Evolutionary conservation across 805 yeast genomes (phyloP).

Genomic region (Lipomyces yamadae): DNA sequence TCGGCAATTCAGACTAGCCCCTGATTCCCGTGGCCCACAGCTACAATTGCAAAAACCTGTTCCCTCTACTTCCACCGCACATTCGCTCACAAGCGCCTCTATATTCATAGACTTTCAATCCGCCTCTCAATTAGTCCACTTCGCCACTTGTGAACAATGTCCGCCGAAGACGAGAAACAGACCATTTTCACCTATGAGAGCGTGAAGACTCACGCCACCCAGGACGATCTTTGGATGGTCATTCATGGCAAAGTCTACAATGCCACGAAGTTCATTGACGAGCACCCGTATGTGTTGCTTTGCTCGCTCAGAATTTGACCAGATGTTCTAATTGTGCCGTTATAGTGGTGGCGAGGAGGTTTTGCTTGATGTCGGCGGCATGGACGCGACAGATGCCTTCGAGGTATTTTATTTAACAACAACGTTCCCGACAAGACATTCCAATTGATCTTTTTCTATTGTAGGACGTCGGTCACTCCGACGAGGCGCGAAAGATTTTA

Average conservation of each 20-base stretch:
- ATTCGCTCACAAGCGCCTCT: neutral
- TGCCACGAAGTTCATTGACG: slow-evolving; percentile 57
- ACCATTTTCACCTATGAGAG: slow-evolving; percentile 46
- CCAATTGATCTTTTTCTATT: neutral
- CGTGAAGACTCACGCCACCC: slow-evolving; percentile 51
- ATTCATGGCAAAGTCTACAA: slow-evolving; percentile 72
- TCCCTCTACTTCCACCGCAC: neutral
- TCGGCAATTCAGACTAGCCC: too few relatives aligned
- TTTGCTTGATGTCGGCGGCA: slow-evolving; percentile 76
- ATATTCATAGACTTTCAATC: neutral
- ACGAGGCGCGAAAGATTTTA: slow-evolving; percentile 85
- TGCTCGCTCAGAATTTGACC: neutral
- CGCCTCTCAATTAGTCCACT: neutral
- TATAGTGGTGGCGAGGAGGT: slow-evolving; percentile 78
- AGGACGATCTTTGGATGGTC: slow-evolving; percentile 72
- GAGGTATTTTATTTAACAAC: slow-evolving; percentile 51
- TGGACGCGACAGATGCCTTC: slow-evolving; percentile 71
- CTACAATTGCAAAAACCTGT: neutral
- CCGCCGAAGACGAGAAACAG: neutral
- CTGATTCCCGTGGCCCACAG: neutral
- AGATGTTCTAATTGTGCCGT: neutral
- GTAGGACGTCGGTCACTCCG: slow-evolving; percentile 96
- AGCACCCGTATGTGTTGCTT: slow-evolving; percentile 56
- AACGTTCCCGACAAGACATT: neutral
- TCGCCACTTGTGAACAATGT: neutral